Evolutionary conservation across 495 filamentous ascomycete genomes (phyloP).

Genomic region (Ramalina intermedia): DNA sequence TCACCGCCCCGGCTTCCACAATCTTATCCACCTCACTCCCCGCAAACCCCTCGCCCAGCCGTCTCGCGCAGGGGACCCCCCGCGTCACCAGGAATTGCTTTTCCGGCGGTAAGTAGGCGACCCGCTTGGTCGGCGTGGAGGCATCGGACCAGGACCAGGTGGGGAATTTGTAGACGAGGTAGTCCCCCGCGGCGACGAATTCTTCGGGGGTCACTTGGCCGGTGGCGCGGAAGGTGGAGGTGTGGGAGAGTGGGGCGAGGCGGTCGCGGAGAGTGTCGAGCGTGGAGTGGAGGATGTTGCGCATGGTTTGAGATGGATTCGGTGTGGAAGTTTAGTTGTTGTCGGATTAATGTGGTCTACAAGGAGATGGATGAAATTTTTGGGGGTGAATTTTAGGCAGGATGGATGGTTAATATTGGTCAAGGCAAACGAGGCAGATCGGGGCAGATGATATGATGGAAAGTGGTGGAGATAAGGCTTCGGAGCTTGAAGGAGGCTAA

Average conservation of each 20-base stretch:
- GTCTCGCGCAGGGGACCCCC: constrained; percentile 79
- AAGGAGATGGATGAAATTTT: no score
- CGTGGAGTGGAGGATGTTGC: constrained; percentile 58
- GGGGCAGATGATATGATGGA: background rate
- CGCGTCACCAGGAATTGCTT: constrained; percentile 96
- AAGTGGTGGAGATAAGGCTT: background rate
- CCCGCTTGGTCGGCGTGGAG: constrained; percentile 59
- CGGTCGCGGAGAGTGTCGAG: constrained; percentile 77
- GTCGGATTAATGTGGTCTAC: no score
- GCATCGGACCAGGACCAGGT: constrained; percentile 97
- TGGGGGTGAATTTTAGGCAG: background rate
- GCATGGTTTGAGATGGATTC: constrained; percentile 14
- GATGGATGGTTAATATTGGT: no score
- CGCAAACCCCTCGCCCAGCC: constrained; percentile 86
- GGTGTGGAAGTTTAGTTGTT: no score
- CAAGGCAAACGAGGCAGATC: background rate
- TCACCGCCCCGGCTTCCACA: constrained; percentile 48
- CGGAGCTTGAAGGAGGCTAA: no score
- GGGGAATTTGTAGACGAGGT: constrained; percentile 97
- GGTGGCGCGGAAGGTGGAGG: constrained; percentile 81
- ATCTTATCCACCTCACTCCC: constrained; percentile 72
- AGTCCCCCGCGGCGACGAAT: constrained; percentile 91
- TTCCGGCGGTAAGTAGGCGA: constrained; percentile 64
- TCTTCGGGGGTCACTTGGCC: constrained; percentile 97
- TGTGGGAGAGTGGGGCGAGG: constrained; percentile 74